Evolutionary conservation across 495 filamentous ascomycete species (phyloP).

Genomic region (Aspergillus ostianus): DNA sequence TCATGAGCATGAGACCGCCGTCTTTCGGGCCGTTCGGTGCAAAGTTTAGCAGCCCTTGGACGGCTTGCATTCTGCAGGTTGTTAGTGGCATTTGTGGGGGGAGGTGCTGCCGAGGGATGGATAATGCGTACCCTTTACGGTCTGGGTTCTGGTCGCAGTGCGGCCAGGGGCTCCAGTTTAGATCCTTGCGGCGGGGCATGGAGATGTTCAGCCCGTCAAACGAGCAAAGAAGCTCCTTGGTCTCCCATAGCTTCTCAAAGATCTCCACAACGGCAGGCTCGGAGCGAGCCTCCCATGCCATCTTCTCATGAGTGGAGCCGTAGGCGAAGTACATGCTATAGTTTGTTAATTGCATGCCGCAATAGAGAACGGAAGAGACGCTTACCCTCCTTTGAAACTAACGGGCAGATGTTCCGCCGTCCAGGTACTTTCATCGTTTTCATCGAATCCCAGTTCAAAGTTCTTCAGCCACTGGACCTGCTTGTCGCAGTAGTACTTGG

Average conservation of each 20-base stretch:
- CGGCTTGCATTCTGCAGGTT: constrained; percentile 27
- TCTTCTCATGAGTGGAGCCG: constrained; percentile 27
- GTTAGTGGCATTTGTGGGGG: background rate
- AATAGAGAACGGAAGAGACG: background rate
- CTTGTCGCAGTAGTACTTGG: constrained; percentile 34
- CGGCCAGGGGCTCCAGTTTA: constrained; percentile 36
- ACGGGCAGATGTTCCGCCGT: constrained; percentile 37
- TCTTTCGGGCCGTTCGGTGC: constrained; percentile 41
- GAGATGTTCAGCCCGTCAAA: constrained; percentile 42
- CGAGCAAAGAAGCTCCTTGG: constrained; percentile 36
- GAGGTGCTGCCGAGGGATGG: background rate
- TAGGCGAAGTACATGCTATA: constrained; percentile 32
- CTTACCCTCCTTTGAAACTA: constrained; percentile 37
- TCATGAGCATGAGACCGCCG: constrained; percentile 41
- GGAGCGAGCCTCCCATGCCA: constrained; percentile 35
- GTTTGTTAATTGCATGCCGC: background rate
- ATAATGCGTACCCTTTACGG: constrained; percentile 26
- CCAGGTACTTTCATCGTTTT: constrained; percentile 38
- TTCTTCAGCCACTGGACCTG: constrained; percentile 39
- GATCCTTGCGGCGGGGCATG: constrained; percentile 29
- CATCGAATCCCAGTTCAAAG: constrained; percentile 38
- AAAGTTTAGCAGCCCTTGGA: constrained; percentile 40
- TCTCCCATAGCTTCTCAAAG: constrained; percentile 42
- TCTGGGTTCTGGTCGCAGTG: constrained; percentile 41
- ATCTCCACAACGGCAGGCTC: constrained; percentile 40